Evolutionary conservation across 1,284 basidiomycete species (phyloP), one percentile per base, ranked within the genome.

Genomic region (Pseudozyma sp.): DNA sequence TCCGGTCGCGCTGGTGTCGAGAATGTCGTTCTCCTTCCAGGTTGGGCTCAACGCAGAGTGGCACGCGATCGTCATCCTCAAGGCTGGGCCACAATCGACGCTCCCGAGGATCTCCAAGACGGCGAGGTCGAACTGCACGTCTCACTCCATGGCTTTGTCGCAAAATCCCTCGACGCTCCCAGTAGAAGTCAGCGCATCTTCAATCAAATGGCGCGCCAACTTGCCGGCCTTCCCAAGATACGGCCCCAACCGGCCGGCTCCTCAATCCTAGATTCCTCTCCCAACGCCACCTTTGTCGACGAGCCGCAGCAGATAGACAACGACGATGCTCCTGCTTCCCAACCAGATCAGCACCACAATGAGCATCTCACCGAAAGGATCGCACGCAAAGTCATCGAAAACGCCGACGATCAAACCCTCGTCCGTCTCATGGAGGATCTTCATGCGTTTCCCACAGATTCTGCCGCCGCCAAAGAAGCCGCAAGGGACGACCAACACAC

Each of bases 401-500:
- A 67, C 10, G 69, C 68, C 9, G 68, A 70, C 31, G 76, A 78
- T 29, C 62, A 67, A 35, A 66, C 70, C 4, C 54, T 78, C 16
- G 75, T 68, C 24, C 68, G 74, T 14, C 52, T 79, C 34, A 58
- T 77, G 55, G 70, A 73, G 34, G 68, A 55, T 30, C 59, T 78
- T 16, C 63, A 75, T 30, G 78, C 75, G 29, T 65, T 79, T 24
- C 78, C 77, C 16, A 70, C 68, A n/a, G 77, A 79, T 11, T 61
- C 64, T 17, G 63, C 63, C 35, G 61, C 59, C 24, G 58, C 66
- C 33, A 16, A 34, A 33, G 45, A 77, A 34, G 64, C 66, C 14
- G 55, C 51, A 4, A 54, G 44, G 37, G 40, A 56, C 5, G 43
- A 42, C 17, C 56, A 49, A 7, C 19, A 48, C 6, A 24, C 34